Percentiles rank a stretch among this genome's conserved stretches.
Conservation (phyloP, 257 asterid species). For the Ballota nigra region DNA sequence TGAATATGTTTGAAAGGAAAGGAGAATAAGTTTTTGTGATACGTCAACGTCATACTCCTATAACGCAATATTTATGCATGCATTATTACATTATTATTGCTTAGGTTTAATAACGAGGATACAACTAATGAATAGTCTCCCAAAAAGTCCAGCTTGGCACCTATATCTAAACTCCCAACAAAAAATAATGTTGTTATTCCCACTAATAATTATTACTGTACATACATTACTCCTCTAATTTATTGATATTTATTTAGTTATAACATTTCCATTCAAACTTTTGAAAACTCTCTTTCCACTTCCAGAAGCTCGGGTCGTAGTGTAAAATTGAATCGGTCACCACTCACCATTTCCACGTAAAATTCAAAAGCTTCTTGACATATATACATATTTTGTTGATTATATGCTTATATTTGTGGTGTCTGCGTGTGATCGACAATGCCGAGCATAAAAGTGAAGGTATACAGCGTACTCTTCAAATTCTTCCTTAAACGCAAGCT, state of each 20-base stretch:
- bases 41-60: too few relatives aligned
- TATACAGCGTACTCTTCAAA: slow-evolving; percentile 62
- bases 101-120: neutral
- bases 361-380: slow-evolving; percentile 18
- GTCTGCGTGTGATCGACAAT: slow-evolving; percentile 32
- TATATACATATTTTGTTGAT: neutral
- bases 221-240: too few relatives aligned
- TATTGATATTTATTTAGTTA: too few relatives aligned
- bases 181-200: too few relatives aligned
- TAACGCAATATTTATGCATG: too few relatives aligned
- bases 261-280: slow-evolving; percentile 18
- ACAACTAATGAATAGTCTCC: neutral
- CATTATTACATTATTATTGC: too few relatives aligned
- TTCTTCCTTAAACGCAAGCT: slow-evolving; percentile 67
- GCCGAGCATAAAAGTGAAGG: slow-evolving; percentile 68
- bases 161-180: neutral
- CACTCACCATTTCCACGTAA: slow-evolving; percentile 24
- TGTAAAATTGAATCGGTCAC: slow-evolving; percentile 33
- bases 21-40: too few relatives aligned
- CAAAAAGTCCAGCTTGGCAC: slow-evolving; percentile 33
- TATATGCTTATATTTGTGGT: neutral
- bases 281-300: slow-evolving; percentile 21
- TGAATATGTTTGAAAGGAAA: too few relatives aligned
- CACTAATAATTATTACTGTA: too few relatives aligned
- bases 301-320: slow-evolving; percentile 33